phyloP scores from a whole-genome alignment of 1,284 basidiomycete species.

The Tilletia caries region DNA sequence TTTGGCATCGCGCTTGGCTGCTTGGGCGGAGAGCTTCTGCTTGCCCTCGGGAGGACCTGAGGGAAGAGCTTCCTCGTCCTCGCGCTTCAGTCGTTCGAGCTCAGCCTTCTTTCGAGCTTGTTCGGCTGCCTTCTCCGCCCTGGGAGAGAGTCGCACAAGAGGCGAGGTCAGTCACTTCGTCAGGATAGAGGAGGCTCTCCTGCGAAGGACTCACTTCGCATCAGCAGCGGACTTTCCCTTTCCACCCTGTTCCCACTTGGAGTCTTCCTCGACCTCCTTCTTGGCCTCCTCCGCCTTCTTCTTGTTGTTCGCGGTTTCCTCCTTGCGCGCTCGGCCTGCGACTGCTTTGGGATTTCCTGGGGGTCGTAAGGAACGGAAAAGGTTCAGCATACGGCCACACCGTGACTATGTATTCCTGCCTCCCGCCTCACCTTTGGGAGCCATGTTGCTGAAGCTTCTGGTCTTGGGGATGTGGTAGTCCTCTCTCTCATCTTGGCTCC shows the following conservation, averaged over 20 bases:
- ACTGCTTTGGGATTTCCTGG: conserved; percentile 31
- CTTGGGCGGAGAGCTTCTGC: conserved; percentile 1
- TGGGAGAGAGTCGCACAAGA: not conserved
- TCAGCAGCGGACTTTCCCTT: conserved; percentile 68
- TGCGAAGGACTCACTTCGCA: conserved; percentile 57
- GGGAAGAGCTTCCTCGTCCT: conserved; percentile 72
- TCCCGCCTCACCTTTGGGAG: not conserved
- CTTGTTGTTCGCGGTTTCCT: conserved; percentile 81
- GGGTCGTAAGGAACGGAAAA: not conserved
- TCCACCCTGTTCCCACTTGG: conserved; percentile 70
- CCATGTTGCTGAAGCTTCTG: too few relatives aligned
- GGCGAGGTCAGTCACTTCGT: not conserved
- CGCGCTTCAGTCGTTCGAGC: conserved; percentile 61
- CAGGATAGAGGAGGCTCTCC: not conserved
- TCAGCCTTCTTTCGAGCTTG: conserved; percentile 59
- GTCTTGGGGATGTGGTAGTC: not conserved
- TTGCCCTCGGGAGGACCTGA: conserved; percentile 14
- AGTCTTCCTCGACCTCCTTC: conserved; percentile 68
- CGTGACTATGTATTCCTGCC: not conserved
- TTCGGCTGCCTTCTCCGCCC: conserved; percentile 60
- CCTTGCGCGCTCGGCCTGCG: conserved; percentile 70
- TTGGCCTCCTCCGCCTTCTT: conserved; percentile 63
- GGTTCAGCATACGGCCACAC: not conserved
- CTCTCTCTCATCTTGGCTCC: not conserved
- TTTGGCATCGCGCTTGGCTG: conserved; percentile 61